Base-by-base conservation (phyloP, 164 flowering plant genomes). In the Chimonanthus praecox region DNA sequence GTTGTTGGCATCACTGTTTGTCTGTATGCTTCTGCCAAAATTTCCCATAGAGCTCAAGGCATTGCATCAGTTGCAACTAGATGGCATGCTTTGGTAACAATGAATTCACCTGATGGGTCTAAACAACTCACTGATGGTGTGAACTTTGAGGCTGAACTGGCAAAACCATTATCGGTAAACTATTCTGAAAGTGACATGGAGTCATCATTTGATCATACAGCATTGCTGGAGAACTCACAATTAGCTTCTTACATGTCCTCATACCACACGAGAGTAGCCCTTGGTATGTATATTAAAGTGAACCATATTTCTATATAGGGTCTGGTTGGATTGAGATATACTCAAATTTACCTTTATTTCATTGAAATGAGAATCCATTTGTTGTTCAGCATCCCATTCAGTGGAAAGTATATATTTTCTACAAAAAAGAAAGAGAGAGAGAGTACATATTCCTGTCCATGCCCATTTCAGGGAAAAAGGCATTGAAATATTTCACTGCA, bases 131-230 rank as follows among this genome's bases (percentile, higher is more conserved):
- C 33, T 33, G 33, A 33, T 80, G 65, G 43, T 47, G 85, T 82
- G 49, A 89, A 81, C 79, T 68, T 83, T 48, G 86, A 83, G 69
- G 83, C 81, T 68, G 43, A 72, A 68, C 51, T 44, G 21, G 72
- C 61, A 20, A 75, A 73, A 68, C 75, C 86, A 10, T 9, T 85
- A 0, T 64, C 67, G 18, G 33, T 72, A 47, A 77, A 69, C 74
- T 77, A 73, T 76, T 91, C 94, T 15, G 98, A 91, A 78, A 91
- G 97, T 74, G 98, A 94, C 82, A 66, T 92, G 84, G 97, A 89
- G 77, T 88, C 95, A 0, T 6, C 88, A 33, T 33, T 33, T 75
- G 93, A 90, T 71, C 81, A 75, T 72, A 74, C 69, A 45, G 70
- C 81, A 7, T 64, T 81, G 49, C 83, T 88, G 7, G 74, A 83